Conservation (phyloP, 2,329 filamentous ascomycete species). For the Hysterium pulicare region DNA sequence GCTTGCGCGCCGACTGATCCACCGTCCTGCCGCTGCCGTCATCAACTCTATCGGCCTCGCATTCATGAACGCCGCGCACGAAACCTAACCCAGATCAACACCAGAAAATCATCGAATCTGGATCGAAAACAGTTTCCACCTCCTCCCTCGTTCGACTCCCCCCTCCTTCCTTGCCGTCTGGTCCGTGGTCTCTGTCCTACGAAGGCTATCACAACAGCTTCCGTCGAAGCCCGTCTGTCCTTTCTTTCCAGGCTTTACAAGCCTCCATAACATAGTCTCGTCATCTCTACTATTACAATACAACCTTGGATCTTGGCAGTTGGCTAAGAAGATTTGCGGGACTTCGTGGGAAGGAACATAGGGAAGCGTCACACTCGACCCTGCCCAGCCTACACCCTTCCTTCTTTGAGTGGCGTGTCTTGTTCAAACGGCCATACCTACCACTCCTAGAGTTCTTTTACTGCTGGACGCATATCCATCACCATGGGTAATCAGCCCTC, state of each 20-base stretch:
- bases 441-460: constrained; percentile 30
- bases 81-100: constrained; percentile 9
- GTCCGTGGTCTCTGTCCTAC: constrained; percentile 25
- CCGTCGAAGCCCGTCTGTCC: constrained; percentile 43
- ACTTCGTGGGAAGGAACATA: no score
- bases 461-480: constrained; percentile 30
- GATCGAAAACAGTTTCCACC: constrained; percentile 33
- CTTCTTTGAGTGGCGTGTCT: neutral
- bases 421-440: constrained; percentile 8
- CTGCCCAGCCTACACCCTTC: neutral
- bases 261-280: constrained; percentile 39
- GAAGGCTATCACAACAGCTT: constrained; percentile 35
- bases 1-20: constrained; percentile 20
- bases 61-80: constrained; percentile 17
- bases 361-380: no score
- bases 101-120: constrained; percentile 32
- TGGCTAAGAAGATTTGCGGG: constrained; percentile 12
- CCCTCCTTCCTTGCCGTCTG: constrained; percentile 22
- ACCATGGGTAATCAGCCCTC: constrained; percentile 76
- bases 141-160: constrained; percentile 32
- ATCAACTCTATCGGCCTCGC: constrained; percentile 17
- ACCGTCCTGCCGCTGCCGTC: constrained; percentile 20
- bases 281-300: constrained; percentile 5
- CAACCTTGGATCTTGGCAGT: constrained; percentile 9
- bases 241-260: constrained; percentile 45